A percentile compares a stretch with the other conserved stretches of the same genome.
Evolutionary conservation across 164 flowering plant species (phyloP).

Genomic region (Warburgia ugandensis): DNA sequence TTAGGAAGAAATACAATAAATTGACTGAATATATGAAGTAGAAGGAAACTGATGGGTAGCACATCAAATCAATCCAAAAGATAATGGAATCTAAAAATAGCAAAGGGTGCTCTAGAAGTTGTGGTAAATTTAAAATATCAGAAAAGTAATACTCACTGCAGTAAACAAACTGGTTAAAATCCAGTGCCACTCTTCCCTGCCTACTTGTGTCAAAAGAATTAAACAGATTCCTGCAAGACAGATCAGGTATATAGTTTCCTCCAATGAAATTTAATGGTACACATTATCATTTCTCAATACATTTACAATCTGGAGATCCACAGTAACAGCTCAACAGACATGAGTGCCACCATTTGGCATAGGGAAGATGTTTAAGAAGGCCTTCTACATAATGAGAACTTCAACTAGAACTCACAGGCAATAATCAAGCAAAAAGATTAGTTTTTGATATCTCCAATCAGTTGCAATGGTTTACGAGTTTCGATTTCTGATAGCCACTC

Average conservation of each 20-base stretch:
- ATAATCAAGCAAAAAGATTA: background rate
- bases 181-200: constrained; percentile 76
- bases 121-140: background rate
- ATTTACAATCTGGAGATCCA: background rate
- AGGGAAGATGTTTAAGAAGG: background rate
- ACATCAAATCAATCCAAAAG: background rate
- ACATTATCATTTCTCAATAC: background rate
- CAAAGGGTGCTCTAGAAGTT: background rate
- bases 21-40: background rate
- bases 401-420: background rate
- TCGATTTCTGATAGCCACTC: too few relatives aligned
- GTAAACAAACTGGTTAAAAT: constrained; percentile 69
- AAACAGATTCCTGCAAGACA: constrained; percentile 54
- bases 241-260: background rate
- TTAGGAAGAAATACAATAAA: background rate
- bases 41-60: background rate
- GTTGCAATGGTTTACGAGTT: too few relatives aligned
- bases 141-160: constrained; percentile 44
- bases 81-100: background rate
- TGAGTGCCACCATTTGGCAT: background rate
- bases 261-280: background rate
- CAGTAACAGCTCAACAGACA: background rate
- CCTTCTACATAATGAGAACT: background rate
- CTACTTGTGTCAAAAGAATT: constrained; percentile 69
- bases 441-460: too few relatives aligned